Percentiles rank a stretch among this genome's conserved stretches.
Evolutionary conservation across 768 basidiomycete species (phyloP).

Genomic region (Macrolepiota dolichaula): DNA sequence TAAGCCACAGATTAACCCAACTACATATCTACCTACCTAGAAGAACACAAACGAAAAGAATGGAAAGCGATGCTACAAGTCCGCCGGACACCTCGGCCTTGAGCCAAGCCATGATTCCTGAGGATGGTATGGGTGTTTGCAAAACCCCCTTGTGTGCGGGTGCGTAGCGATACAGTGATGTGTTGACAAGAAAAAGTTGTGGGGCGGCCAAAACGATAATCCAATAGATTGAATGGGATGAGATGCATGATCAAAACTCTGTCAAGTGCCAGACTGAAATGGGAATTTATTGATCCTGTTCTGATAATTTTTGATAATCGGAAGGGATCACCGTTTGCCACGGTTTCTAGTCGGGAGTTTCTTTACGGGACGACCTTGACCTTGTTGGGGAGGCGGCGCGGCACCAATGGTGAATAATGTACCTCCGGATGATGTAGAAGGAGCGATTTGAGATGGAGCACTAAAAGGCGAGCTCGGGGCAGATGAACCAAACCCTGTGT

Average conservation of each 20-base stretch:
- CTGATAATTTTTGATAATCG: not conserved
- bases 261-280: not conserved
- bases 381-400: slow-evolving; percentile 36
- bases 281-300: not conserved
- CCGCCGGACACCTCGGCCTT: slow-evolving; percentile 7
- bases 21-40: slow-evolving; percentile 12
- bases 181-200: not conserved
- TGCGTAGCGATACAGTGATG: slow-evolving; percentile 9
- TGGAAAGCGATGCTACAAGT: not conserved
- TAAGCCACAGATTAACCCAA: slow-evolving; percentile 5
- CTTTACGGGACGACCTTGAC: slow-evolving; percentile 41
- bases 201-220: not conserved
- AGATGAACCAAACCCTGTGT: slow-evolving; percentile 31
- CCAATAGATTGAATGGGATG: slow-evolving; percentile 6
- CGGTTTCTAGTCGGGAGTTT: slow-evolving; percentile 48
- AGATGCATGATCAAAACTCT: slow-evolving; percentile 8
- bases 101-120: slow-evolving; percentile 2
- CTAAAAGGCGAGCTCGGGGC: slow-evolving; percentile 45
- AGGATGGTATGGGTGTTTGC: not conserved
- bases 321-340: slow-evolving; percentile 30
- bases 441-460: slow-evolving; percentile 31
- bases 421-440: slow-evolving; percentile 33
- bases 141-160: not conserved
- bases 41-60: not conserved
- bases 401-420: slow-evolving; percentile 61